A percentile compares a stretch with the other conserved stretches of the same genome.
Evolutionary conservation across 2,329 filamentous ascomycete species (phyloP).

Genomic region (Colletotrichum incanum): DNA sequence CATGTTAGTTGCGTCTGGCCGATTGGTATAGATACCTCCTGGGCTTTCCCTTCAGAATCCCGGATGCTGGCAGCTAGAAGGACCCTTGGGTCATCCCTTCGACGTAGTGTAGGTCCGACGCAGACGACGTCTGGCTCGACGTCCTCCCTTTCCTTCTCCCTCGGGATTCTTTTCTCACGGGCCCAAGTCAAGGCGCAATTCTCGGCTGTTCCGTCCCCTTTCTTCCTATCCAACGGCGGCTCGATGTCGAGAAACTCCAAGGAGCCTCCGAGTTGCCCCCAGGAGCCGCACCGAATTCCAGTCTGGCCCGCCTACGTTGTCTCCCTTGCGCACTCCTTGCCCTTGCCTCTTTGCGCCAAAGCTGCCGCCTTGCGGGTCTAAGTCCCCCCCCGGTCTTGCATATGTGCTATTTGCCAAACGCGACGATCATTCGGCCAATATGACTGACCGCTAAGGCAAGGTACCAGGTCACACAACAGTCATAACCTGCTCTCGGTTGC

Average conservation of each 20-base stretch:
- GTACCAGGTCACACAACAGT: conserved; percentile 8
- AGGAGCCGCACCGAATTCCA: conserved; percentile 34
- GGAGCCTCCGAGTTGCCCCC: conserved; percentile 31
- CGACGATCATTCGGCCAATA: not conserved
- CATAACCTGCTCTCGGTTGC: not conserved
- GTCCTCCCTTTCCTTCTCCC: conserved; percentile 41
- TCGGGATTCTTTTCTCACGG: conserved; percentile 36
- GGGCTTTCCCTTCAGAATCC: not conserved
- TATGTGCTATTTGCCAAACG: not conserved
- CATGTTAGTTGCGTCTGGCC: conserved; percentile 12
- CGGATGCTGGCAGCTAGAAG: conserved; percentile 24
- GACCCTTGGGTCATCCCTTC: conserved; percentile 30
- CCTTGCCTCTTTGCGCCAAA: conserved; percentile 18
- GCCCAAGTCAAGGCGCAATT: conserved; percentile 18
- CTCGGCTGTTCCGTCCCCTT: conserved; percentile 36
- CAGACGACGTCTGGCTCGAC: conserved; percentile 7
- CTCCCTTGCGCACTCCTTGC: conserved; percentile 30
- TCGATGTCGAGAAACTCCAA: conserved; percentile 22
- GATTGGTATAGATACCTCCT: conserved; percentile 24
- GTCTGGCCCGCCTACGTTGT: not conserved
- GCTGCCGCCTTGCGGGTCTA: conserved; percentile 33
- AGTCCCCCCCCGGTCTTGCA: conserved; percentile 20
- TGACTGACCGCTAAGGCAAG: conserved; percentile 5
- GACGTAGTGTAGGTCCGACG: conserved; percentile 8
- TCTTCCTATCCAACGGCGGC: conserved; percentile 38